phyloP scores from a whole-genome alignment of 2,329 filamentous ascomycete species.

The Phaeosphaeria sp. region DNA sequence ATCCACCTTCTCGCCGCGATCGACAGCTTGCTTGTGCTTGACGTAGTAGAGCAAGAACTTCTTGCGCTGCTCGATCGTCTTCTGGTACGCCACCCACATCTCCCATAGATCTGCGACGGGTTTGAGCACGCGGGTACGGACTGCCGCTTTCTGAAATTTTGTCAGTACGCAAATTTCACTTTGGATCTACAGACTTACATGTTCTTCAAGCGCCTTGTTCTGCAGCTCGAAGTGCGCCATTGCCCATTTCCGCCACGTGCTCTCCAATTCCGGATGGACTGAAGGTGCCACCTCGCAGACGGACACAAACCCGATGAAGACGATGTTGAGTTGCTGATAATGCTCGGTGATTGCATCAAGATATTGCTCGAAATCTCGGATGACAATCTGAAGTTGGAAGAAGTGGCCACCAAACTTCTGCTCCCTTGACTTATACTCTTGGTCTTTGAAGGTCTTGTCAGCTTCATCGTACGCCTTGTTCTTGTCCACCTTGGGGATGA shows the following conservation, averaged over 20 bases:
- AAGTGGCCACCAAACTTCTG: constrained; percentile 93
- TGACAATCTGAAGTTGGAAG: constrained; percentile 87
- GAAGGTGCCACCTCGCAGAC: constrained; percentile 72
- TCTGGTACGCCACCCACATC: constrained; percentile 81
- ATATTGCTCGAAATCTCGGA: constrained; percentile 93
- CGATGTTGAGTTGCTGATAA: constrained; percentile 80
- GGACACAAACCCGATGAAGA: constrained; percentile 81
- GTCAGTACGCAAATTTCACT: constrained; percentile 17
- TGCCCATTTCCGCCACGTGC: constrained; percentile 92
- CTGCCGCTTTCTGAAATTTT: constrained; percentile 61
- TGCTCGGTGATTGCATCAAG: constrained; percentile 81
- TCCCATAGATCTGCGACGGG: constrained; percentile 81
- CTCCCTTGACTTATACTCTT: constrained; percentile 78
- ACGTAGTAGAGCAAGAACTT: constrained; percentile 93
- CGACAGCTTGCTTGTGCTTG: constrained; percentile 77
- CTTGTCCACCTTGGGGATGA: constrained; percentile 88
- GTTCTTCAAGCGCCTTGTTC: constrained; percentile 81
- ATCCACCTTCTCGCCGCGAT: constrained; percentile 84
- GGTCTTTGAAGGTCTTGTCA: constrained; percentile 73
- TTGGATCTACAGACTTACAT: constrained; percentile 63
- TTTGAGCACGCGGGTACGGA: constrained; percentile 83
- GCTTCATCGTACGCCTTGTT: constrained; percentile 74
- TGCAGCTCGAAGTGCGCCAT: constrained; percentile 86
- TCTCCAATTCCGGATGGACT: constrained; percentile 80
- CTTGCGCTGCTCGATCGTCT: constrained; percentile 91